Conservation (phyloP, 331 rosid genomes). For the Malus hybrid region DNA sequence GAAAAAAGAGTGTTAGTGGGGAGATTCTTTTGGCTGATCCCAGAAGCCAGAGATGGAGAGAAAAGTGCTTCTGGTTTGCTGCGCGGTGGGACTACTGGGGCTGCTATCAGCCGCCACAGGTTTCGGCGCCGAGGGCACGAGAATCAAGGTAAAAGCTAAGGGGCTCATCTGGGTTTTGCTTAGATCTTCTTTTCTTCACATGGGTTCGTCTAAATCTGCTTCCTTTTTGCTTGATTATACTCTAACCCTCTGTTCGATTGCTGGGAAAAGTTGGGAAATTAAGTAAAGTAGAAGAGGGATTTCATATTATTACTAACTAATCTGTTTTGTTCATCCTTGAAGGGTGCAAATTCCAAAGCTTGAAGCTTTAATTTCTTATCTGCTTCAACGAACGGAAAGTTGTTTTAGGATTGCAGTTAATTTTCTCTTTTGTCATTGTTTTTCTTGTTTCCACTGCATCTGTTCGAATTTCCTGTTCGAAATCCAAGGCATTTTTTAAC, state of each 20-base stretch:
- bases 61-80: conserved; percentile 40
- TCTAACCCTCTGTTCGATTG: neutral
- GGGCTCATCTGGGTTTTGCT: neutral
- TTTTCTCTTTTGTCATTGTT: too few species aligned
- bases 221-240: neutral
- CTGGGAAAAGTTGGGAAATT: conserved; percentile 7
- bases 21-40: neutral
- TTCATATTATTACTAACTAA: neutral
- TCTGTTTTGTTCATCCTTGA: neutral
- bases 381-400: neutral
- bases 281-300: neutral
- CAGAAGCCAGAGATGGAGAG: conserved; percentile 45
- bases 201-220: neutral
- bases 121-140: conserved; percentile 74
- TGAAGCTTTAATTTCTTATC: neutral
- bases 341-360: neutral
- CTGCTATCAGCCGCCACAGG: conserved; percentile 65
- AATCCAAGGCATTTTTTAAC: neutral
- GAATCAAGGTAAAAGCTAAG: conserved; percentile 51
- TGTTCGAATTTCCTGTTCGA: too few species aligned
- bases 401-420: too few species aligned
- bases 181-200: neutral
- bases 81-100: conserved; percentile 52
- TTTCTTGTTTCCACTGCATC: too few species aligned
- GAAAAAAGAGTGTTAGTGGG: too few species aligned